Base-by-base conservation (phyloP, 768 basidiomycete genomes). In the Russula griseocarnosa region DNA sequence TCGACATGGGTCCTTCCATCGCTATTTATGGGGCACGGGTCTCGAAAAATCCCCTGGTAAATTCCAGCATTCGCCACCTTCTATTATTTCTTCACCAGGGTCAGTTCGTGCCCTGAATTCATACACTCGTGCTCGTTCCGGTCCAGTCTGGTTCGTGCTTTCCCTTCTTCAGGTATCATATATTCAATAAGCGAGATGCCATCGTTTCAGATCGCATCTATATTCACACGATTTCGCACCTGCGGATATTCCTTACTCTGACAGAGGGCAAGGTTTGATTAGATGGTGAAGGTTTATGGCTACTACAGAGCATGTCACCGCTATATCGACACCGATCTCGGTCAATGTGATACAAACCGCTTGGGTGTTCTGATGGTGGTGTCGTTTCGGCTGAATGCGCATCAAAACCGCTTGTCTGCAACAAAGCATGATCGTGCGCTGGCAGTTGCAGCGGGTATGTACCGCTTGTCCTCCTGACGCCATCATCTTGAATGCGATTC, bases 241-340 rank as follows among this genome's bases (percentile, higher is more conserved):
- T 98, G 8, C 87, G 98, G 73, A 95, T 92, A 72, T 76, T 83
- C 68, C 84, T 97, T 52, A 90, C 93, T n/a, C 70, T 90, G 30
- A 87, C 92, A 3, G 95, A 95, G n/a, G 55, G 6, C 56, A 46
- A n/a, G 56, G 95, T 11, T 96, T 94, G 24, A 95, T 98, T 78
- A 89, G 91, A 74, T 98, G 95, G 96, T 98, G 96, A n/a, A 10
- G 96, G 88, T 88, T 30, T 84, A 95, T 53, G 94, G 94, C n/a
- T n/a, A n/a, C 52, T 95, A 98, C 80, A 14, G 96, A 63, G 94
- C 95, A 5, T 93, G 95, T 75, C 94, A 95, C 73, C 85, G 93
- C 52, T 95, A 97, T 79, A 96, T 95, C 71, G 94, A 96, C 76
- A 96, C 94, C 73, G 91, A 94, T 66, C 87, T 97, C 66, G 93